Evolutionary conservation across 2,329 filamentous ascomycete species (phyloP).

Genomic region (Biscogniauxia mediterranea): DNA sequence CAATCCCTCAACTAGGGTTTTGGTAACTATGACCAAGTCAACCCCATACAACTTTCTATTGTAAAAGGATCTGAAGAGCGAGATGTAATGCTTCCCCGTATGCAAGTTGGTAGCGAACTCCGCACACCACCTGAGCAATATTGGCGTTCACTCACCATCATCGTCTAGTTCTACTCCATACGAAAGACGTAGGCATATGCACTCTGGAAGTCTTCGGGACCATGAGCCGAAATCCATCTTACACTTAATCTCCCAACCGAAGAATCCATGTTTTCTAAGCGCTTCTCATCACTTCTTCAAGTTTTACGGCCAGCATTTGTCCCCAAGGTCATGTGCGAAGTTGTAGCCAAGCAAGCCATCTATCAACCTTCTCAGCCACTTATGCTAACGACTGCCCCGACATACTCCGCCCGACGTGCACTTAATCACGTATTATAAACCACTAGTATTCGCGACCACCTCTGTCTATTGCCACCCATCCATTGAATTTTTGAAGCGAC

Average conservation of each 20-base stretch:
- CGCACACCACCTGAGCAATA: not conserved
- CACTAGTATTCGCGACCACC: not conserved
- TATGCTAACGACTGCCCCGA: not conserved
- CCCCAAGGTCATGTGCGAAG: not conserved
- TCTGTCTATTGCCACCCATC: not conserved
- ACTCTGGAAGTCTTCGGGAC: not conserved
- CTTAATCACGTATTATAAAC: not conserved
- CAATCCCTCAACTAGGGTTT: not conserved
- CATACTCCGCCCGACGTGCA: not conserved
- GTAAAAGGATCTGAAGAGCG: not conserved
- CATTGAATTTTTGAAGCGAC: not conserved
- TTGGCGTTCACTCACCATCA: not conserved
- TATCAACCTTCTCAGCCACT: not conserved
- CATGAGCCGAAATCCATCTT: not conserved
- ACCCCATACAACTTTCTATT: not conserved
- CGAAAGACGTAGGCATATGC: not conserved
- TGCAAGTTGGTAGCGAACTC: not conserved
- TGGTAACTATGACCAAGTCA: not conserved
- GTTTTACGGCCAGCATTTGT: not conserved
- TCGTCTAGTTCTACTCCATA: not conserved
- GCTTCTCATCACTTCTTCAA: not conserved
- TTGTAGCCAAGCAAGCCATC: not conserved
- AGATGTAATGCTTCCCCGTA: not conserved
- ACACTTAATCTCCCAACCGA: not conserved
- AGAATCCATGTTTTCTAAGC: not conserved